Conservation (phyloP, 352 stramenopile genomes). For the Phytopythium ostracodes region DNA sequence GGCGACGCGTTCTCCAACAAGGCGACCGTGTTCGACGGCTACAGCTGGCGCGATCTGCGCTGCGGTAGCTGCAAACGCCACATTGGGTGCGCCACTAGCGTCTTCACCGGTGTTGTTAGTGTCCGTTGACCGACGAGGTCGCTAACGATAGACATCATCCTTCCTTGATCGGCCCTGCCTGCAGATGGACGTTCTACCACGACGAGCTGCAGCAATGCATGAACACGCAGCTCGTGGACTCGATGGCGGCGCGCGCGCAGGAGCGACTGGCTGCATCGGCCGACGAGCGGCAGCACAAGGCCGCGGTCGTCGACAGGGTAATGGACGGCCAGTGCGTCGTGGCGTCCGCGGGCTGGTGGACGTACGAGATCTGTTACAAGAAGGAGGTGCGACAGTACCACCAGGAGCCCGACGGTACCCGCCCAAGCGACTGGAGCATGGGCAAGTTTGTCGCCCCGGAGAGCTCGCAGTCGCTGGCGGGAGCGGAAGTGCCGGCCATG, state of each 20-base stretch:
- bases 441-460: slow-evolving; percentile 45
- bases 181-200: slow-evolving; percentile 82
- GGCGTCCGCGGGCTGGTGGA: slow-evolving; percentile 70
- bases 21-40: slow-evolving; percentile 76
- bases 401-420: slow-evolving; percentile 65
- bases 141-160: too few relatives aligned
- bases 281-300: slow-evolving; percentile 29
- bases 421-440: slow-evolving; percentile 83
- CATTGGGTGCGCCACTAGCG: slow-evolving; percentile 37
- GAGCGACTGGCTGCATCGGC: slow-evolving; percentile 31
- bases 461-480: slow-evolving; percentile 19
- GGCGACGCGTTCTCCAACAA: slow-evolving; percentile 64
- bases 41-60: slow-evolving; percentile 76
- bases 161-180: slow-evolving; percentile 1
- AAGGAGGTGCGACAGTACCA: slow-evolving; percentile 82
- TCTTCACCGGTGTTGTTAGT: too few relatives aligned
- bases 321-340: slow-evolving; percentile 57
- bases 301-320: slow-evolving; percentile 42
- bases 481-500: slow-evolving; percentile 16
- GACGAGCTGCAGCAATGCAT: slow-evolving; percentile 71
- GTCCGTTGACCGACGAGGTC: too few relatives aligned
- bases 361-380: slow-evolving; percentile 82
- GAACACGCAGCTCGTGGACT: slow-evolving; percentile 52
- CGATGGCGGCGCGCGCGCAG: slow-evolving; percentile 31
- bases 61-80: slow-evolving; percentile 74